phyloP scores from a whole-genome alignment of 495 filamentous ascomycete genomes.

The Niebla homalea region DNA sequence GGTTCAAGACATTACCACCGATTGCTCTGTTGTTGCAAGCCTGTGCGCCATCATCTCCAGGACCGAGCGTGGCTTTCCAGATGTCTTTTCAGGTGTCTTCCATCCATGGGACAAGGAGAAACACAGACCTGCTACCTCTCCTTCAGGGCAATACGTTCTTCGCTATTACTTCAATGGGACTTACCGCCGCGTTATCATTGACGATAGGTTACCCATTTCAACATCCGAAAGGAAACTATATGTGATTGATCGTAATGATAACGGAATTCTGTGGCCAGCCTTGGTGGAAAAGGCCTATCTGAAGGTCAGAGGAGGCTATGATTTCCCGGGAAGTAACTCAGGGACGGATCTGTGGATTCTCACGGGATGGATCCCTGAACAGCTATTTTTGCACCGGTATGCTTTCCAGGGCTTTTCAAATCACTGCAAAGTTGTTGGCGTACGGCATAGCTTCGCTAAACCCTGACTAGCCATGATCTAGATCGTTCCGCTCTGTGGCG shows the following conservation, averaged over 20 bases:
- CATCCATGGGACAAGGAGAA: constrained; percentile 54
- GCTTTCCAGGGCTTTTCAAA: background rate
- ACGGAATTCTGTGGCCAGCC: constrained; percentile 73
- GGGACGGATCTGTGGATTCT: constrained; percentile 84
- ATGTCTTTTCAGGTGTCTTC: constrained; percentile 54
- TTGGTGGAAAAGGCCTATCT: constrained; percentile 93
- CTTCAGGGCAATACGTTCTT: constrained; percentile 80
- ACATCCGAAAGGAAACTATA: constrained; percentile 59
- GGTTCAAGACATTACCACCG: constrained; percentile 84
- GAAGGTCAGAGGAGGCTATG: constrained; percentile 92
- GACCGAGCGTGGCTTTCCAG: constrained; percentile 43
- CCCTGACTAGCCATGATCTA: constrained; percentile 44
- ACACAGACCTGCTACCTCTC: constrained; percentile 44
- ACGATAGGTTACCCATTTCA: constrained; percentile 80
- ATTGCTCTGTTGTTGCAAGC: constrained; percentile 95
- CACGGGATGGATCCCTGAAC: constrained; percentile 94
- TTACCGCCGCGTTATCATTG: constrained; percentile 73
- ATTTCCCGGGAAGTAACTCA: constrained; percentile 97
- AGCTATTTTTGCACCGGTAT: constrained; percentile 71
- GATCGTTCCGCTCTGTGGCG: constrained; percentile 64
- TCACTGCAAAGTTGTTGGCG: background rate
- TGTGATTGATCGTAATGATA: constrained; percentile 77
- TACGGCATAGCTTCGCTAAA: background rate
- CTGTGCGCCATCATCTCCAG: constrained; percentile 71
- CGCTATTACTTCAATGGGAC: constrained; percentile 92